These are phyloP conservation scores for Alectoria sarmentosa DNA, from an alignment of 495 filamentous ascomycete genomes.

Conservation along the genomic window DNA sequence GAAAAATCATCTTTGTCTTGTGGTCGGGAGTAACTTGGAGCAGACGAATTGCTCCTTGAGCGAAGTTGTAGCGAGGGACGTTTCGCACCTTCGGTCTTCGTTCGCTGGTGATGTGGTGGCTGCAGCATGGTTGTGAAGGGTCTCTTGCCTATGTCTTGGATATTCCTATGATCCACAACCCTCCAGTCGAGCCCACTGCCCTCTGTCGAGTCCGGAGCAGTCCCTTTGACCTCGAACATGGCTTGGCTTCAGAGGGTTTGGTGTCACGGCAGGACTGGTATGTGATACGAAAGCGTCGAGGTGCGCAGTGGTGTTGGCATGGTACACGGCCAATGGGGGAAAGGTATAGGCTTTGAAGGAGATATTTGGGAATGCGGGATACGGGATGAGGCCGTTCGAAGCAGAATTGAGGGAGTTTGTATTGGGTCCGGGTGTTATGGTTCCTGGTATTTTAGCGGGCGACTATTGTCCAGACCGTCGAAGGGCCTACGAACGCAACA, in stretches of 20 bases:
- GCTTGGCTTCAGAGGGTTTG: background rate
- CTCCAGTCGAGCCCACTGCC: slow-evolving; percentile 9
- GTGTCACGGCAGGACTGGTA: background rate
- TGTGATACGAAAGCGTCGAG: background rate
- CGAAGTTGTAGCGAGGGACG: slow-evolving; percentile 15
- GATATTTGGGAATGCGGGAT: background rate
- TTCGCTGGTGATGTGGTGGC: slow-evolving; percentile 18
- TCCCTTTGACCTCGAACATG: slow-evolving; percentile 18
- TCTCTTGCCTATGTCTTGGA: slow-evolving; percentile 12
- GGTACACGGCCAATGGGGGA: background rate
- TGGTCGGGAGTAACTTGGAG: slow-evolving; percentile 3
- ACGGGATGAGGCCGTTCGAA: background rate
- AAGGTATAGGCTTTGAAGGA: background rate
- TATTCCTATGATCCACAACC: slow-evolving; percentile 10
- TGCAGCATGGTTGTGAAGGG: slow-evolving; percentile 14
- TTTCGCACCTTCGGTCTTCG: slow-evolving; percentile 20
- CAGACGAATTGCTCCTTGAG: slow-evolving; percentile 24
- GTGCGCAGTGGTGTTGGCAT: slow-evolving; percentile 9
- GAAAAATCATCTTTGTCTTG: slow-evolving; percentile 9
- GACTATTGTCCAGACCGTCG: slow-evolving; percentile 5
- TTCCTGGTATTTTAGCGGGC: slow-evolving; percentile 12
- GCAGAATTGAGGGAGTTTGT: slow-evolving; percentile 4
- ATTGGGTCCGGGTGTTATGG: background rate
- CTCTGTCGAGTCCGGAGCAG: background rate
- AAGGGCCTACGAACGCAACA: background rate